Evolutionary conservation across 2,329 filamentous ascomycete species (phyloP).

Genomic region (Fusarium mexicanum): DNA sequence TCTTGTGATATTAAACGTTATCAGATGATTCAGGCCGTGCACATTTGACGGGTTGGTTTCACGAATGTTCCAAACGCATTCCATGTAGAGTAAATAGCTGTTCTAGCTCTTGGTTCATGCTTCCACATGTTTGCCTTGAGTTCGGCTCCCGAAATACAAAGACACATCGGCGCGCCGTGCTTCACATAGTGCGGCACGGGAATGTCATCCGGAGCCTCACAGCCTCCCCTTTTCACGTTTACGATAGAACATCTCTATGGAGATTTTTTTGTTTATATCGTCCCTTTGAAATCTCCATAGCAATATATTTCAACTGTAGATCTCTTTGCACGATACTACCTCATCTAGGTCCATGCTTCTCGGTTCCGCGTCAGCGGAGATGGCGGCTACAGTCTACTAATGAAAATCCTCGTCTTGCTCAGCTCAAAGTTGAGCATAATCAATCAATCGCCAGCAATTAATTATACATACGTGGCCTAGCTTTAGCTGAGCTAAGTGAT

Average conservation of each 20-base stretch:
- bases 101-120: background rate
- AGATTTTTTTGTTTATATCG: background rate
- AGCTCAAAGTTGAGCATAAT: slow-evolving; percentile 10
- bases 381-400: background rate
- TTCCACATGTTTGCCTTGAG: background rate
- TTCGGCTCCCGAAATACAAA: slow-evolving; percentile 2
- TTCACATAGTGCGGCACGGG: slow-evolving; percentile 17
- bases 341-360: slow-evolving; percentile 12
- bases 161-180: slow-evolving; percentile 16
- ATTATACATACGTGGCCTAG: background rate
- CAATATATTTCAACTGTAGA: slow-evolving; percentile 7
- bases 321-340: slow-evolving; percentile 27
- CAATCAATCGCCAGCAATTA: background rate
- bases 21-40: slow-evolving; percentile 23
- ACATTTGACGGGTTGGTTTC: slow-evolving; percentile 22
- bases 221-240: background rate
- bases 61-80: slow-evolving; percentile 19
- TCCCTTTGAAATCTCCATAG: slow-evolving; percentile 2
- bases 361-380: slow-evolving; percentile 4
- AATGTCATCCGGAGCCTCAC: slow-evolving; percentile 23
- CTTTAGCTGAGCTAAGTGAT: background rate
- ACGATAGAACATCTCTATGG: background rate
- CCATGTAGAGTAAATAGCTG: slow-evolving; percentile 2
- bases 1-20: background rate
- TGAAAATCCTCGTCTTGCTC: background rate